Evolutionary conservation across 2,329 filamentous ascomycete species (phyloP).

Genomic region (Cylindrodendrum hubeiense): DNA sequence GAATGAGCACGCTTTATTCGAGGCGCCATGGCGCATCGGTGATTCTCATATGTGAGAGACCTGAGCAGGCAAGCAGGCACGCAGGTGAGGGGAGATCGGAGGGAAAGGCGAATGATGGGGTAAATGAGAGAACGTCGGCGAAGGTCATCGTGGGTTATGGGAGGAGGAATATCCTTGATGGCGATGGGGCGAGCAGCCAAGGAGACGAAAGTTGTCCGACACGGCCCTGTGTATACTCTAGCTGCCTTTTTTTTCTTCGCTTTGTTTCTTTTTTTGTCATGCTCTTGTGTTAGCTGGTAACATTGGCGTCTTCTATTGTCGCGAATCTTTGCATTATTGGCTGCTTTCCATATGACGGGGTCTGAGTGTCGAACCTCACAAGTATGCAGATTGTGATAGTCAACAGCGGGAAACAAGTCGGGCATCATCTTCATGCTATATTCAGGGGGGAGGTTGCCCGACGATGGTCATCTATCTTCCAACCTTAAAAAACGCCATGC

Average conservation of each 20-base stretch:
- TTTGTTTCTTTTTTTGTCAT: constrained; percentile 34
- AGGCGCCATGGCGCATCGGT: constrained; percentile 23
- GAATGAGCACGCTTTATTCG: constrained; percentile 32
- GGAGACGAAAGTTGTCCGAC: constrained; percentile 34
- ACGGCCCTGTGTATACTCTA: constrained; percentile 43
- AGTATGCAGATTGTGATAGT: constrained; percentile 11
- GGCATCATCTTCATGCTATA: constrained; percentile 29
- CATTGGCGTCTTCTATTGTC: constrained; percentile 34
- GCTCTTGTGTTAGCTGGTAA: constrained; percentile 35
- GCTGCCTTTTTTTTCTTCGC: constrained; percentile 35
- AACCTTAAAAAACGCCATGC: constrained; percentile 20
- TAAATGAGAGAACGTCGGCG: constrained; percentile 2
- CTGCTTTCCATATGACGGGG: not conserved
- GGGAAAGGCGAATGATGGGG: not conserved
- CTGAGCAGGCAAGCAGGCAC: constrained; percentile 6
- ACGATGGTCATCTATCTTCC: constrained; percentile 26
- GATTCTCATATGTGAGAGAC: constrained; percentile 17
- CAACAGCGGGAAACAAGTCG: not conserved
- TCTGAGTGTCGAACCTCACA: not conserved
- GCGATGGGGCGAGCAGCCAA: constrained; percentile 10
- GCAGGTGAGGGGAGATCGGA: not conserved
- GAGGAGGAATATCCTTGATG: constrained; percentile 23
- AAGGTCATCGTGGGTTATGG: constrained; percentile 2
- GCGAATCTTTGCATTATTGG: constrained; percentile 4
- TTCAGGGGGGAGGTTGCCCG: constrained; percentile 15